phyloP scores from a whole-genome alignment of 345 rosid genomes.

The Murraya paniculata region DNA sequence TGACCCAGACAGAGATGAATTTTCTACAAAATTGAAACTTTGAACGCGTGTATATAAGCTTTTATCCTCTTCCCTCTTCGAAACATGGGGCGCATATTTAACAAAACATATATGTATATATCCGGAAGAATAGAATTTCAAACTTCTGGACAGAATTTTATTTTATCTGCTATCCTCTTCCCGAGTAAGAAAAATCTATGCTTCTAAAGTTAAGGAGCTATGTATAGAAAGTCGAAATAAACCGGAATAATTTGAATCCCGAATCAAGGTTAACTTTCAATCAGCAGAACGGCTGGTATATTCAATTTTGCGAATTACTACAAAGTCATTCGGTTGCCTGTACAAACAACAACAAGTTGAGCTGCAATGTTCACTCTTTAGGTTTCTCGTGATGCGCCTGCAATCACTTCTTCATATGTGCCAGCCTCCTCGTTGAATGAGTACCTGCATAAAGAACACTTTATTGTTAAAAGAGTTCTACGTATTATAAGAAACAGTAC shows the following conservation, averaged over 20 bases:
- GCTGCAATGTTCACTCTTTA: slow-evolving; percentile 1
- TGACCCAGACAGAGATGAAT: background rate
- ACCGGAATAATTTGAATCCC: background rate
- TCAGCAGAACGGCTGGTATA: background rate
- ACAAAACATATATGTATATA: too few species aligned
- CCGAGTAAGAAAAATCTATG: background rate
- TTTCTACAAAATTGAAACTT: too few species aligned
- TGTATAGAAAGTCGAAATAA: background rate
- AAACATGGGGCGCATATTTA: too few species aligned
- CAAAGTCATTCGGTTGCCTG: slow-evolving; percentile 4
- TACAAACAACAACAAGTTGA: slow-evolving; percentile 8
- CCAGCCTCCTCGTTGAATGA: slow-evolving; percentile 56
- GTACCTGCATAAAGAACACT: slow-evolving; percentile 35
- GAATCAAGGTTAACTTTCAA: background rate
- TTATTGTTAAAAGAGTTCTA: background rate
- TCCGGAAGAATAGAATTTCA: background rate
- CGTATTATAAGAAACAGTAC: background rate
- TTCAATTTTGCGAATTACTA: background rate
- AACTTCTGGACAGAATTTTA: background rate
- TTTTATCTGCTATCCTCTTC: background rate
- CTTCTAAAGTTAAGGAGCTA: background rate
- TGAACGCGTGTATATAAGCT: too few species aligned
- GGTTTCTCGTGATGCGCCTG: slow-evolving; percentile 20
- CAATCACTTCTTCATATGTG: slow-evolving; percentile 40
- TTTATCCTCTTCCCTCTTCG: too few species aligned